Conservation (phyloP, 2,329 filamentous ascomycete species). For the Microsporum audouinii region DNA sequence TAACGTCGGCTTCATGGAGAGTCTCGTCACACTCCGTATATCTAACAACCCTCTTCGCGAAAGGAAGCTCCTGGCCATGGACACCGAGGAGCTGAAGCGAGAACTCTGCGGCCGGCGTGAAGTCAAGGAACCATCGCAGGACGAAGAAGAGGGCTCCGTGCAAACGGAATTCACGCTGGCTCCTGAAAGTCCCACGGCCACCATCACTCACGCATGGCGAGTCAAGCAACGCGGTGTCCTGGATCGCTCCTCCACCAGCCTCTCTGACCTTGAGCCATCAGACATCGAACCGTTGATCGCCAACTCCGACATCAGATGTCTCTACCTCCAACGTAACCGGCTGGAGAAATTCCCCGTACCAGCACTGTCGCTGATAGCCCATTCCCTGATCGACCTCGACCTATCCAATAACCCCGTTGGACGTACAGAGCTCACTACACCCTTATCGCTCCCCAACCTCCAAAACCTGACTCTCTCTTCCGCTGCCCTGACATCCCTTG, state of each 20-base stretch:
- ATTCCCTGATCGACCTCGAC: slow-evolving; percentile 59
- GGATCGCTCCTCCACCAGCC: slow-evolving; percentile 57
- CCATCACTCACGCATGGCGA: slow-evolving; percentile 23
- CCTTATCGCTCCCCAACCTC: slow-evolving; percentile 59
- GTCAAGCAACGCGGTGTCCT: slow-evolving; percentile 40
- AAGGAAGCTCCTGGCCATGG: slow-evolving; percentile 71
- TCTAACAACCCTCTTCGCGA: slow-evolving; percentile 85
- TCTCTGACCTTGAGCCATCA: slow-evolving; percentile 44
- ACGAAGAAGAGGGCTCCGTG: slow-evolving; percentile 29
- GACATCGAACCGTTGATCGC: slow-evolving; percentile 34
- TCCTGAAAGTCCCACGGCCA: slow-evolving; percentile 33
- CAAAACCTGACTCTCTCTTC: slow-evolving; percentile 64
- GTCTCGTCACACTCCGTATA: slow-evolving; percentile 60
- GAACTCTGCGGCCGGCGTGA: slow-evolving; percentile 53
- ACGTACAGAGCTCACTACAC: slow-evolving; percentile 47
- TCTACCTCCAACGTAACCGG: slow-evolving; percentile 67
- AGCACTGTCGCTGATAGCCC: slow-evolving; percentile 58
- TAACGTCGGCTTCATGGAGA: slow-evolving; percentile 68
- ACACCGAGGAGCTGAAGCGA: slow-evolving; percentile 68
- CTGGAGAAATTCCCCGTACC: slow-evolving; percentile 56
- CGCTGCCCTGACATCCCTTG: slow-evolving; percentile 61
- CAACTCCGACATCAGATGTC: slow-evolving; percentile 39
- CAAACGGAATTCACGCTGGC: slow-evolving; percentile 32
- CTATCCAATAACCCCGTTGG: slow-evolving; percentile 63
- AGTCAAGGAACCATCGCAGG: slow-evolving; percentile 37